A percentile compares a stretch with the other conserved stretches of the same genome.
These are phyloP conservation scores for Apiotrichum akiyoshidainum DNA, from an alignment of 1,284 basidiomycete genomes.

Conservation along the genomic window DNA sequence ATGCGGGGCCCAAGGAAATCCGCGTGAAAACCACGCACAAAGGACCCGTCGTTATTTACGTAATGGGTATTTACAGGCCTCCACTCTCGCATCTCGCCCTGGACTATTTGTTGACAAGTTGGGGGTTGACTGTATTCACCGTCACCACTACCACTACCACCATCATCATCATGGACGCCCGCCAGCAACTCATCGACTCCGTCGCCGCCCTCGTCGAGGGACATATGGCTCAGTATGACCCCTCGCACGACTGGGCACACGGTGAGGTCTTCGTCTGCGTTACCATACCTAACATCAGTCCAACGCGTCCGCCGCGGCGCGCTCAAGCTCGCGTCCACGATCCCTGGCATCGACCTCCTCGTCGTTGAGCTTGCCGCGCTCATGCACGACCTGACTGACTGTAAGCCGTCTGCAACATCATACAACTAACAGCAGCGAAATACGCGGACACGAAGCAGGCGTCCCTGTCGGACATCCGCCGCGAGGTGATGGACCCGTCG, in stretches of 20 bases:
- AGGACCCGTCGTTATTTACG: too few species aligned
- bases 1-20: too few species aligned
- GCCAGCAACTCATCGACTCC: conserved; percentile 10
- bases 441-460: conserved; percentile 25
- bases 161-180: neutral
- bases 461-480: conserved; percentile 25
- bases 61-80: too few species aligned
- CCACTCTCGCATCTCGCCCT: too few species aligned
- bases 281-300: conserved; percentile 54
- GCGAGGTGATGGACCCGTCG: conserved; percentile 25
- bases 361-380: conserved; percentile 78
- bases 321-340: conserved; percentile 60
- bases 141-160: too few species aligned
- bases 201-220: too few species aligned
- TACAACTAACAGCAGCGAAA: conserved; percentile 29
- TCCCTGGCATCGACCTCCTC: conserved; percentile 61
- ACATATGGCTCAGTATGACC: conserved; percentile 60
- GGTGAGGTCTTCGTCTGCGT: conserved; percentile 53
- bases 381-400: conserved; percentile 69
- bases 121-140: too few species aligned
- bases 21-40: too few species aligned
- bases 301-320: conserved; percentile 75
- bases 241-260: conserved; percentile 84
- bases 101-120: too few species aligned
- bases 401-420: conserved; percentile 19